phyloP scores from a whole-genome alignment of 2,329 filamentous ascomycete genomes.

The Camillea tinctor region DNA sequence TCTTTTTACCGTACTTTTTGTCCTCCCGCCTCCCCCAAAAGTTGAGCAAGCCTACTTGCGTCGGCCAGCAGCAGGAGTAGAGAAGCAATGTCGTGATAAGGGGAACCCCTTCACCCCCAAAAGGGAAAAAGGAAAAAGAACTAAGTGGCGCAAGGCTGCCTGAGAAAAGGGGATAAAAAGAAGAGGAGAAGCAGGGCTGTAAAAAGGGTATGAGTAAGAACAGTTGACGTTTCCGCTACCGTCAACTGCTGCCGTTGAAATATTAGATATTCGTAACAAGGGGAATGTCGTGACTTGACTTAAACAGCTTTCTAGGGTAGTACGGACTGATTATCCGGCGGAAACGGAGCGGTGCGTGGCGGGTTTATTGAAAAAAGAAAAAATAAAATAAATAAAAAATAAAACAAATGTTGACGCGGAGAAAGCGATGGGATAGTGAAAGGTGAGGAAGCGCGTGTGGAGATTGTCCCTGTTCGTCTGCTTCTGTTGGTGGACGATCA shows the following conservation, averaged over 20 bases:
- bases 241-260: neutral
- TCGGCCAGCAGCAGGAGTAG: neutral
- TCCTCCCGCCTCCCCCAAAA: neutral
- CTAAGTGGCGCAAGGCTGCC: neutral
- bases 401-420: constrained; percentile 15
- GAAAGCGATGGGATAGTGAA: constrained; percentile 12
- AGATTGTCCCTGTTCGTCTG: constrained; percentile 4
- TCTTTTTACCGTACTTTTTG: constrained; percentile 4
- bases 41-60: neutral
- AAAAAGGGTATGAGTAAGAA: no score
- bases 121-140: neutral
- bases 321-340: constrained; percentile 14
- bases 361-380: constrained; percentile 17
- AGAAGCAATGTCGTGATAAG: constrained; percentile 11
- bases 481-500: neutral
- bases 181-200: neutral
- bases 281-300: constrained; percentile 3
- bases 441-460: constrained; percentile 17
- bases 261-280: constrained; percentile 5
- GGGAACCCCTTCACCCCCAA: constrained; percentile 5
- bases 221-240: no score
- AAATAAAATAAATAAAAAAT: no score
- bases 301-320: constrained; percentile 13
- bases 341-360: constrained; percentile 11
- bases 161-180: neutral